A percentile compares a stretch with the other conserved stretches of the same genome.
phyloP scores from a whole-genome alignment of 768 basidiomycete species.

The Amyloporia xantha region DNA sequence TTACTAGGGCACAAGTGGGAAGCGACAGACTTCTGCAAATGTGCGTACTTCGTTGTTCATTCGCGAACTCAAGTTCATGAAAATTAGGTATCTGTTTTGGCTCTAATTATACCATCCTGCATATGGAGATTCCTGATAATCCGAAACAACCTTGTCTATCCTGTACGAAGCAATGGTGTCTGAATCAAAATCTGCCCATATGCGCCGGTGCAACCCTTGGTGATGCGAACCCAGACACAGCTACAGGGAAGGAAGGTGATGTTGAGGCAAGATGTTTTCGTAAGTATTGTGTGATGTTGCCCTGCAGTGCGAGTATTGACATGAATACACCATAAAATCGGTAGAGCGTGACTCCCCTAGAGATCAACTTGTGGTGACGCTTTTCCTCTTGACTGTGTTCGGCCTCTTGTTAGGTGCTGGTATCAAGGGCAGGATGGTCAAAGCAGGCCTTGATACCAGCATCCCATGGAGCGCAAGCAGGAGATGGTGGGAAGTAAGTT shows the following conservation, averaged over 20 bases:
- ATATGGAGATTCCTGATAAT: slow-evolving; percentile 72
- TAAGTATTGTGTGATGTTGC: slow-evolving; percentile 36
- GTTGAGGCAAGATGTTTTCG: slow-evolving; percentile 95
- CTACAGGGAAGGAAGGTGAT: slow-evolving; percentile 92
- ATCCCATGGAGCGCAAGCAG: slow-evolving; percentile 57
- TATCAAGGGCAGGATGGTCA: slow-evolving; percentile 75
- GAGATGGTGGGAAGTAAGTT: slow-evolving; percentile 77
- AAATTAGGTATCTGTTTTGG: slow-evolving; percentile 87
- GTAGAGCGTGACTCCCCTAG: slow-evolving; percentile 91
- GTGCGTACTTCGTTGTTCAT: slow-evolving; percentile 37
- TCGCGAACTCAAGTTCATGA: too few relatives aligned
- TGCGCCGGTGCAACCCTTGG: slow-evolving; percentile 78
- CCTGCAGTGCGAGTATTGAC: slow-evolving; percentile 5
- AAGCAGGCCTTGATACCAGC: slow-evolving; percentile 63
- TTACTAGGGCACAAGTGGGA: slow-evolving; percentile 68
- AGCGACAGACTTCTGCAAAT: slow-evolving; percentile 89
- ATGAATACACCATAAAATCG: slow-evolving; percentile 10
- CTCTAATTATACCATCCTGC: slow-evolving; percentile 81
- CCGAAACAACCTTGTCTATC: slow-evolving; percentile 87
- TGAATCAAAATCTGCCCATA: slow-evolving; percentile 83
- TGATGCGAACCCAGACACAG: slow-evolving; percentile 86
- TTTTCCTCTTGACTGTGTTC: slow-evolving; percentile 84
- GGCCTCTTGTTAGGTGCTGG: slow-evolving; percentile 81
- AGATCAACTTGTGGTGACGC: slow-evolving; percentile 88
- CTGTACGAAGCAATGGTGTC: slow-evolving; percentile 93